A percentile compares a stretch with the other conserved stretches of the same genome.
phyloP scores from a whole-genome alignment of 169 alveolate genomes.

The Plasmodium gallinaceum region DNA sequence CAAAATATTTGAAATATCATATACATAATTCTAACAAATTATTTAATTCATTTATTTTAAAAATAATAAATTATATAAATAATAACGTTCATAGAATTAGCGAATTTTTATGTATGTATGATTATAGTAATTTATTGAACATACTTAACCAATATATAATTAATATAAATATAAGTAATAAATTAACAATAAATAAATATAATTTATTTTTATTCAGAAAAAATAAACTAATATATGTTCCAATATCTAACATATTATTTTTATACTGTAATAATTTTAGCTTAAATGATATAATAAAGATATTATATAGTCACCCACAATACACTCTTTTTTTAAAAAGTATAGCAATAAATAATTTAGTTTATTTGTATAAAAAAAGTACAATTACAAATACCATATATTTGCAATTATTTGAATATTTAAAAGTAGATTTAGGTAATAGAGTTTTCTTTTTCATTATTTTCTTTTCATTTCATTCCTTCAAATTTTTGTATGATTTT shows the following conservation, averaged over 20 bases:
- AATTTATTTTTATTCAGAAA: constrained; percentile 29
- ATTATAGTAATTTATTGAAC: constrained; percentile 26
- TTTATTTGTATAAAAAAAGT: constrained; percentile 45
- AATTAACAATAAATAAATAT: constrained; percentile 54
- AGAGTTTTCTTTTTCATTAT: constrained; percentile 64
- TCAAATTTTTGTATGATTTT: constrained; percentile 40
- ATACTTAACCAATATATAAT: constrained; percentile 40
- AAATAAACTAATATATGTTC: constrained; percentile 46
- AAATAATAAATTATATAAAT: constrained; percentile 40
- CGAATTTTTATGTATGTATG: constrained; percentile 45
- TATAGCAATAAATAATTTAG: constrained; percentile 45
- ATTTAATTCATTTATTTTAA: constrained; percentile 23
- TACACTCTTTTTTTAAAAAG: constrained; percentile 42
- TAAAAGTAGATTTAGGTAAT: constrained; percentile 69
- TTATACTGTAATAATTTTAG: constrained; percentile 51
- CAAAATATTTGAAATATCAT: constrained; percentile 44
- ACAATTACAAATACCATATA: constrained; percentile 66
- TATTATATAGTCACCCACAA: constrained; percentile 68
- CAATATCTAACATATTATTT: constrained; percentile 55
- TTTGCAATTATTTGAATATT: constrained; percentile 68
- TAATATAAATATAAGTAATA: constrained; percentile 34
- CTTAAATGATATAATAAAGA: constrained; percentile 41
- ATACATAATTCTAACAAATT: constrained; percentile 24
- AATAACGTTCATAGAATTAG: constrained; percentile 22
- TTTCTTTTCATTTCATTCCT: constrained; percentile 59